Evolutionary conservation across 805 yeast species (phyloP).

Genomic region (Starmera dryadoides): DNA sequence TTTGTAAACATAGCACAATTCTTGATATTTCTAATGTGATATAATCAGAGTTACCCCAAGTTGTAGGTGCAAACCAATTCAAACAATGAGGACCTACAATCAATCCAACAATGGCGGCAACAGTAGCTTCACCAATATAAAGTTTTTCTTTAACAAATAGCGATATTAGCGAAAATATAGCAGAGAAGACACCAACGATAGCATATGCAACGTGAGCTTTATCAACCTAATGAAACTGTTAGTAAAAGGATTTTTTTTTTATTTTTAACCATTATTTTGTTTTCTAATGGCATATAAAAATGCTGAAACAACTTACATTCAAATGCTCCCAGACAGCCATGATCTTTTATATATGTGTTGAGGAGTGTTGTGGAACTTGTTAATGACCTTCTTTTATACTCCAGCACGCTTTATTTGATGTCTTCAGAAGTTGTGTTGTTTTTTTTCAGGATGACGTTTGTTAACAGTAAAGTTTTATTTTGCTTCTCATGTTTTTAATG

Average conservation of each 20-base stretch:
- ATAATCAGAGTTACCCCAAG: constrained; percentile 81
- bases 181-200: constrained; percentile 73
- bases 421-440: too few relatives aligned
- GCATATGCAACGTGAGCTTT: constrained; percentile 85
- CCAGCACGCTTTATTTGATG: too few relatives aligned
- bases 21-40: constrained; percentile 81
- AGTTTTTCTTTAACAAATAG: constrained; percentile 75
- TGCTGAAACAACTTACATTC: constrained; percentile 4
- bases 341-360: neutral
- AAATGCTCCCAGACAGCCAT: constrained; percentile 6
- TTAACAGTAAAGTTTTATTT: too few relatives aligned
- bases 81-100: constrained; percentile 86
- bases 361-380: neutral
- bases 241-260: neutral
- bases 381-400: too few relatives aligned
- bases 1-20: constrained; percentile 77
- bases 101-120: constrained; percentile 78
- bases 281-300: neutral
- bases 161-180: constrained; percentile 75
- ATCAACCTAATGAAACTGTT: constrained; percentile 27
- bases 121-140: constrained; percentile 87
- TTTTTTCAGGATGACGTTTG: too few relatives aligned
- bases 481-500: too few relatives aligned
- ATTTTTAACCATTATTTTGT: neutral
- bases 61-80: constrained; percentile 73